A percentile compares a stretch with the other conserved stretches of the same genome.
Conservation (phyloP, 2,329 filamentous ascomycete species). For the Sporothrix pseudoabietina region DNA sequence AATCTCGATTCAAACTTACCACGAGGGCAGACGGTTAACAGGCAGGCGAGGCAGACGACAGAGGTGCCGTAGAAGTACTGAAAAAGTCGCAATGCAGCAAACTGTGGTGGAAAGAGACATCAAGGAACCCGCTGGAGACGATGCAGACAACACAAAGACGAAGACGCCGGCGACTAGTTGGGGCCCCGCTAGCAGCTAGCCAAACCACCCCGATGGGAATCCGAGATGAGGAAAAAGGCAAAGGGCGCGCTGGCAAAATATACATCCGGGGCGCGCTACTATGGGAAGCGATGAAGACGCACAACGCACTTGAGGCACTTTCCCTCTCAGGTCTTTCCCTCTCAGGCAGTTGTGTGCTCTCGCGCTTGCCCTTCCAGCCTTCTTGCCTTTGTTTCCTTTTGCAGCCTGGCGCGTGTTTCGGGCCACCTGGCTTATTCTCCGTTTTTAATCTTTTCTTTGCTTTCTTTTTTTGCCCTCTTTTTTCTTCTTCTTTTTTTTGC, state of each 20-base stretch:
- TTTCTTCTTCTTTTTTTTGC: not conserved
- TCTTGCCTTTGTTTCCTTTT: slow-evolving; percentile 14
- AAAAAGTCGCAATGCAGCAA: not conserved
- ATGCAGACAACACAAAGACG: not conserved
- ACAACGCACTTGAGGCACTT: not conserved
- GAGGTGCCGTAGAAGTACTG: not conserved
- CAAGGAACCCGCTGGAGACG: not conserved
- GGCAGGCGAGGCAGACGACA: not conserved
- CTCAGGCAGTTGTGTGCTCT: not conserved
- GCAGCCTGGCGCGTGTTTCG: slow-evolving; percentile 25
- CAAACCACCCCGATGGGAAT: slow-evolving; percentile 22
- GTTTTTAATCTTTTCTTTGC: not conserved
- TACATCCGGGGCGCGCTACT: not conserved
- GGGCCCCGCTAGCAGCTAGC: slow-evolving; percentile 4
- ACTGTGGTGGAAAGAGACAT: not conserved
- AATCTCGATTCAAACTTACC: not conserved
- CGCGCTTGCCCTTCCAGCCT: not conserved
- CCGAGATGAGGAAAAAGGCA: slow-evolving; percentile 26
- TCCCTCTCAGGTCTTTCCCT: too few relatives aligned
- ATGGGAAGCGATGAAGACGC: not conserved
- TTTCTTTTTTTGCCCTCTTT: not conserved
- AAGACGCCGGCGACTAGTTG: not conserved
- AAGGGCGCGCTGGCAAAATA: not conserved
- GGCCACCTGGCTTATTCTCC: slow-evolving; percentile 31
- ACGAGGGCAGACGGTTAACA: not conserved